Conservation (phyloP, 345 rosid species). For the Heritiera littoralis region DNA sequence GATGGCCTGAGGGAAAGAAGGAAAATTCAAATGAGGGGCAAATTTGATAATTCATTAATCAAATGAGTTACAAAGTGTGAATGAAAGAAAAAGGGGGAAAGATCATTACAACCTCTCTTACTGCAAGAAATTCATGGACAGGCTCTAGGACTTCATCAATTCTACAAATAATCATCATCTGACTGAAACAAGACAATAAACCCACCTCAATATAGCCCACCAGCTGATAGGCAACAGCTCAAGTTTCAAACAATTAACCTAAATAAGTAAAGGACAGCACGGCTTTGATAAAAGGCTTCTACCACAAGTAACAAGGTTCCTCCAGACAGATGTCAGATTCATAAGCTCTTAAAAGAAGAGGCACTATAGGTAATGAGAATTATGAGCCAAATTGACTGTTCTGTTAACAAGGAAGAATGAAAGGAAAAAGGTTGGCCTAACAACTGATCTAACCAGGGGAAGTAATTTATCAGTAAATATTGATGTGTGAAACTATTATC, state of each 20-base stretch:
- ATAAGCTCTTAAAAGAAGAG: neutral
- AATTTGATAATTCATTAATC: neutral
- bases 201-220: neutral
- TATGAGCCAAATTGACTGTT: neutral
- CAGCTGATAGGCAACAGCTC: neutral
- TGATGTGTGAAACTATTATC: neutral
- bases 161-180: neutral
- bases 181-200: neutral
- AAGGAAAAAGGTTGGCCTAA: neutral
- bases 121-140: too few species aligned
- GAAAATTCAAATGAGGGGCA: neutral
- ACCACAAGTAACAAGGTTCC: neutral
- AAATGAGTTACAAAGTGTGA: neutral
- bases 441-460: neutral
- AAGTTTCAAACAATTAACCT: neutral
- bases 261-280: neutral
- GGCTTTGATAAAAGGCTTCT: neutral
- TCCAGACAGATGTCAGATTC: neutral
- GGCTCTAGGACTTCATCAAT: too few species aligned
- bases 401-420: neutral
- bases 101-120: too few species aligned
- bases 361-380: neutral
- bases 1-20: neutral
- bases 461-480: neutral
- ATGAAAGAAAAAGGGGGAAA: neutral